A percentile compares a stretch with the other conserved stretches of the same genome.
These are phyloP conservation scores for Oenanthe javanica DNA, from an alignment of 140 eudicot species.

Conservation along the genomic window DNA sequence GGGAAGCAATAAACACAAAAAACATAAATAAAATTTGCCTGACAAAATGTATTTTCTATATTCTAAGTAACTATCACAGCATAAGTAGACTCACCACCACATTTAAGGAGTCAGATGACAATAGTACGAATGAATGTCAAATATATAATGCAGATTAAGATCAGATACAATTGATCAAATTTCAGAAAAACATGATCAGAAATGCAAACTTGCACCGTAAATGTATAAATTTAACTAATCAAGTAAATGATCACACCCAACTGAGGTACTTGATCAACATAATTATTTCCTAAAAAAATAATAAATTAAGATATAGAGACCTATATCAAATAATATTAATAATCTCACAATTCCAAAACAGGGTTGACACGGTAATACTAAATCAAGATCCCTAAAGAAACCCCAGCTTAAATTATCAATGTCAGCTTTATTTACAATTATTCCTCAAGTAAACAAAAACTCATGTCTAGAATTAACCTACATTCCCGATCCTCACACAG, in stretches of 20 bases:
- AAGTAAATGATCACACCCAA: not conserved
- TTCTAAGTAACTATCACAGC: not conserved
- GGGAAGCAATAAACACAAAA: not conserved
- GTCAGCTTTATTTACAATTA: constrained; percentile 1
- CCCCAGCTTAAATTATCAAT: constrained; percentile 28
- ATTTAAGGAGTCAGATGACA: not conserved
- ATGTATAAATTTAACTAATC: not conserved
- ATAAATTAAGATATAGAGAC: not conserved
- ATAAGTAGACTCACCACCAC: not conserved
- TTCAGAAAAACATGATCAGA: not conserved
- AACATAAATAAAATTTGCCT: not conserved
- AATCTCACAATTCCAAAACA: constrained; percentile 14
- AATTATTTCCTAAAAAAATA: not conserved
- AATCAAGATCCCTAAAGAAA: constrained; percentile 33
- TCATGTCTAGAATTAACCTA: constrained; percentile 6
- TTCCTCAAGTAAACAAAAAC: not conserved
- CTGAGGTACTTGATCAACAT: constrained; percentile 5
- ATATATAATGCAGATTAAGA: not conserved
- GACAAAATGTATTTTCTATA: not conserved
- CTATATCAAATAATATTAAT: not conserved
- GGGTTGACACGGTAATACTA: constrained; percentile 17
- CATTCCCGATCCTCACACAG: constrained; percentile 13
- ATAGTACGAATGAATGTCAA: not conserved
- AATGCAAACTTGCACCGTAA: constrained; percentile 2
- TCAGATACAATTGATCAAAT: not conserved